These are phyloP conservation scores for Aspergillus ellipticus DNA, from an alignment of 495 filamentous ascomycete species.

Conservation along the genomic window DNA sequence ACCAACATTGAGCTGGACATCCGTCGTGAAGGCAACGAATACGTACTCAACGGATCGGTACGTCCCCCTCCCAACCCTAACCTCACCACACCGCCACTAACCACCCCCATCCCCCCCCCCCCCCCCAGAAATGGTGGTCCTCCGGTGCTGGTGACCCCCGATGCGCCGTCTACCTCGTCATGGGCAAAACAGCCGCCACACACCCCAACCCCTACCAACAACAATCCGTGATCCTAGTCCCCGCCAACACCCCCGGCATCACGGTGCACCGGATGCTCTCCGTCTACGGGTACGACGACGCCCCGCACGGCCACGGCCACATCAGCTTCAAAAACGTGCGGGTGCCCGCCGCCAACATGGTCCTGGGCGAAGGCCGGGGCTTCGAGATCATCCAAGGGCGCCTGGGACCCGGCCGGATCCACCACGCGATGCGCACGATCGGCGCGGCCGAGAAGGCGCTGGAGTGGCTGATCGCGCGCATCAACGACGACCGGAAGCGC, in stretches of 20 bases:
- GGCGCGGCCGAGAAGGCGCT: constrained; percentile 81
- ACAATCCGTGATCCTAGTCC: constrained; percentile 86
- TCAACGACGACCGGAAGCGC: constrained; percentile 83
- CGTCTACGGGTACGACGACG: constrained; percentile 93
- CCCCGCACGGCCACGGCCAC: constrained; percentile 89
- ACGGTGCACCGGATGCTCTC: constrained; percentile 80
- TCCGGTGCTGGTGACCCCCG: constrained; percentile 87
- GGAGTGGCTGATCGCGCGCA: constrained; percentile 82
- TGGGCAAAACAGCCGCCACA: constrained; percentile 76
- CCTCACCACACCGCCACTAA: not conserved
- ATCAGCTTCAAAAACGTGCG: constrained; percentile 83
- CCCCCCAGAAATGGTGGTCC: constrained; percentile 86
- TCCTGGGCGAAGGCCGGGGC: constrained; percentile 86
- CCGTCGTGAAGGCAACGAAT: constrained; percentile 73
- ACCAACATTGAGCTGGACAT: constrained; percentile 84
- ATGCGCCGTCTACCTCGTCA: constrained; percentile 85
- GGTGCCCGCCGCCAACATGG: constrained; percentile 71
- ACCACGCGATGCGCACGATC: constrained; percentile 90
- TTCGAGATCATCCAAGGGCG: constrained; percentile 96
- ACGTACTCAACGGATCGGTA: constrained; percentile 80
- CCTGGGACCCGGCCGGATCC: constrained; percentile 86
- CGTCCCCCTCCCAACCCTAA: constrained; percentile 26
- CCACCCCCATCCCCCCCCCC: not conserved
- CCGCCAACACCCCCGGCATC: constrained; percentile 69
- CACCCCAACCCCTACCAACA: constrained; percentile 76